phyloP scores from a whole-genome alignment of 2,329 filamentous ascomycete genomes.

The Myriosclerotinia curreyana region DNA sequence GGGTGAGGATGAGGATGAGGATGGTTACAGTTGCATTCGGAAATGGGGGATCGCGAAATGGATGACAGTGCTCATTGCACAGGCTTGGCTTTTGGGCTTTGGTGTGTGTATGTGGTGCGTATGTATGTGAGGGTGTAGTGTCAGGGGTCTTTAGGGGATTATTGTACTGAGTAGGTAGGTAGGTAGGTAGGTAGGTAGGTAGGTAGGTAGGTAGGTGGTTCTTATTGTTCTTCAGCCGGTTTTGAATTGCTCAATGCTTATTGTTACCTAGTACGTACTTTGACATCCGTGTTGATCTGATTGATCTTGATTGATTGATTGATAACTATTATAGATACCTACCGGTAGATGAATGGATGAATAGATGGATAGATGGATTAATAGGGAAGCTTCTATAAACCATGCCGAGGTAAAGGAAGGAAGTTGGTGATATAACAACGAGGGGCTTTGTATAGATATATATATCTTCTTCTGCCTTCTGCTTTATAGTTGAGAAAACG shows the following conservation, averaged over 20 bases:
- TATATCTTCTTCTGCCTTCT: no score
- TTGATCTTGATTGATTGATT: neutral
- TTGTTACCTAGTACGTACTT: neutral
- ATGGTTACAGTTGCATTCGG: conserved; percentile 22
- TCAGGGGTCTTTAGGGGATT: conserved; percentile 18
- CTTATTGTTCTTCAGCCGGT: conserved; percentile 12
- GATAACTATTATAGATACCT: no score
- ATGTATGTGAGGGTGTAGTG: neutral
- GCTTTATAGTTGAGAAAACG: neutral
- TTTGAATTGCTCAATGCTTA: conserved; percentile 8
- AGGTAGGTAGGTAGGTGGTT: no score
- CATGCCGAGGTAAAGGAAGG: neutral
- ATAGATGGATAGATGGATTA: neutral
- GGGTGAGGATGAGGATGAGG: neutral
- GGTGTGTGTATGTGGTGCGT: neutral
- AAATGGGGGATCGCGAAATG: conserved; percentile 21
- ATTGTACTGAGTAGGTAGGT: neutral
- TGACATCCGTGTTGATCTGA: no score
- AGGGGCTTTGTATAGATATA: neutral
- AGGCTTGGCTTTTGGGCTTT: neutral
- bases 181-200: no score
- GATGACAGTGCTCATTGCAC: conserved; percentile 17
- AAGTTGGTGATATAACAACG: neutral
- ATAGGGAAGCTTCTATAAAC: neutral
- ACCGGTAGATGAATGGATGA: neutral